Percentiles rank a stretch among this genome's conserved stretches.
Evolutionary conservation across 2,329 filamentous ascomycete species (phyloP).

Genomic region (Neonectria ditissima): DNA sequence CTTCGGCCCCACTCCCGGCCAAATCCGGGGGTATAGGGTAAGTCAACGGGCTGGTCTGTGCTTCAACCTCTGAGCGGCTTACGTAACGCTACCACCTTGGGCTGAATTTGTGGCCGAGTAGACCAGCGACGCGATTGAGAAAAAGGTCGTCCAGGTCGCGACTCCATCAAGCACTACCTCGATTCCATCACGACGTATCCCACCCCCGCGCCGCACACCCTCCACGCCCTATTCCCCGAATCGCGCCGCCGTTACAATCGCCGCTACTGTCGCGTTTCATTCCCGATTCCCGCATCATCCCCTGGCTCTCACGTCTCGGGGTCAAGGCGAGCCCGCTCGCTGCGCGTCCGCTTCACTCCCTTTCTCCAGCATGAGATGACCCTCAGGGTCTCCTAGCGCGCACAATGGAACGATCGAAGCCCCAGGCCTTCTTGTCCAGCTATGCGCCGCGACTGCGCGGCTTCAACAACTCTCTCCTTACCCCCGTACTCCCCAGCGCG

Average conservation of each 20-base stretch:
- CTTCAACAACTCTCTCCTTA: slow-evolving; percentile 92
- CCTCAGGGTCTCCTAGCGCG: slow-evolving; percentile 34
- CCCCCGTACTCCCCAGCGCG: slow-evolving; percentile 80
- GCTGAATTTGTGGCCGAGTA: slow-evolving; percentile 39
- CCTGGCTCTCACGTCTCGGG: slow-evolving; percentile 15
- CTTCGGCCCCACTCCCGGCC: not conserved
- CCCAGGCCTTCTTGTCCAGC: slow-evolving; percentile 89
- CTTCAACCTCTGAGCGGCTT: slow-evolving; percentile 22
- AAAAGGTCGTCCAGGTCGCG: slow-evolving; percentile 46
- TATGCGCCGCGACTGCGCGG: slow-evolving; percentile 91
- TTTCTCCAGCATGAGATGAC: slow-evolving; percentile 49
- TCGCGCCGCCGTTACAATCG: slow-evolving; percentile 4
- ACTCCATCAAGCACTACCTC: slow-evolving; percentile 44
- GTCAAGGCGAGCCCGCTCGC: slow-evolving; percentile 31
- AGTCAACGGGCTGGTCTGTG: not conserved
- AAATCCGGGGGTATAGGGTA: slow-evolving; percentile 33
- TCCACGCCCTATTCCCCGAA: slow-evolving; percentile 20
- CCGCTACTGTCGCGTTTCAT: slow-evolving; percentile 19
- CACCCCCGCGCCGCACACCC: slow-evolving; percentile 27
- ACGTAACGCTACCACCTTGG: slow-evolving; percentile 35
- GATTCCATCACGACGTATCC: slow-evolving; percentile 38
- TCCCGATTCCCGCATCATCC: slow-evolving; percentile 2
- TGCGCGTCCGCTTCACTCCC: slow-evolving; percentile 39
- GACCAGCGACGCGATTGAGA: slow-evolving; percentile 47
- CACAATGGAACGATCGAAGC: slow-evolving; percentile 66